Percentiles rank a stretch among this genome's conserved stretches.
These are phyloP conservation scores for Arctostaphylos glauca DNA, from an alignment of 148 eudicot species.

Conservation along the genomic window DNA sequence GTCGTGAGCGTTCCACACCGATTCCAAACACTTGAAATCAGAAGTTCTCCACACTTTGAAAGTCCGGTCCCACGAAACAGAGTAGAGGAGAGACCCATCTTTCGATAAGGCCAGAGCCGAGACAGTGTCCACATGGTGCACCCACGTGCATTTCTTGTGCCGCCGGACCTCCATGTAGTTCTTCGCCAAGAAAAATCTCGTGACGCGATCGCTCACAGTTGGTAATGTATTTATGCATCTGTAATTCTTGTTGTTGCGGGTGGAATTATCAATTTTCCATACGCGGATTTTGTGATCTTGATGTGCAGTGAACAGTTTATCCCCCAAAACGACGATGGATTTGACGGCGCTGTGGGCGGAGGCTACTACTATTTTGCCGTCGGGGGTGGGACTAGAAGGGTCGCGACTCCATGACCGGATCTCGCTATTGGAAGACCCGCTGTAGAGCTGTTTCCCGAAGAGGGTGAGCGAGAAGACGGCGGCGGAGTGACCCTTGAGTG, in stretches of 20 bases:
- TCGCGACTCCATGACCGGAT: constrained; percentile 44
- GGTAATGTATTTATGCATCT: constrained; percentile 61
- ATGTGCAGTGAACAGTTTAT: constrained; percentile 56
- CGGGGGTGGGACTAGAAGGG: constrained; percentile 8
- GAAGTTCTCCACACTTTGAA: constrained; percentile 72
- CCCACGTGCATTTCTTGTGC: constrained; percentile 72
- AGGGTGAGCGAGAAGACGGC: constrained; percentile 48
- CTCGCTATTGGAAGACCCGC: constrained; percentile 52
- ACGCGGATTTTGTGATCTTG: constrained; percentile 75
- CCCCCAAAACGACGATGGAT: constrained; percentile 43
- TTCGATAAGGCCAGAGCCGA: constrained; percentile 58
- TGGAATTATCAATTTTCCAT: constrained; percentile 44
- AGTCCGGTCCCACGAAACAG: constrained; percentile 82
- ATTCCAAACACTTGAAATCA: constrained; percentile 65
- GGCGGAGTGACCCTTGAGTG: constrained; percentile 57
- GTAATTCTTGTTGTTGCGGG: constrained; percentile 11
- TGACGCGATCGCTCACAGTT: constrained; percentile 50
- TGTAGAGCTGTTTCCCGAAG: constrained; percentile 45
- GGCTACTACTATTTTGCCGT: constrained; percentile 20
- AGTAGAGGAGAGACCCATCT: constrained; percentile 59
- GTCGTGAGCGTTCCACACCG: constrained; percentile 70
- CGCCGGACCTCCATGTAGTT: constrained; percentile 65
- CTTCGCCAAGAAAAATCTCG: constrained; percentile 40
- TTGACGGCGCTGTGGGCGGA: constrained; percentile 48
- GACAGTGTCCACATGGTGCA: constrained; percentile 74